Evolutionary conservation across 208 protist species (phyloP).

Genomic region (Wallacemonas sp.): DNA sequence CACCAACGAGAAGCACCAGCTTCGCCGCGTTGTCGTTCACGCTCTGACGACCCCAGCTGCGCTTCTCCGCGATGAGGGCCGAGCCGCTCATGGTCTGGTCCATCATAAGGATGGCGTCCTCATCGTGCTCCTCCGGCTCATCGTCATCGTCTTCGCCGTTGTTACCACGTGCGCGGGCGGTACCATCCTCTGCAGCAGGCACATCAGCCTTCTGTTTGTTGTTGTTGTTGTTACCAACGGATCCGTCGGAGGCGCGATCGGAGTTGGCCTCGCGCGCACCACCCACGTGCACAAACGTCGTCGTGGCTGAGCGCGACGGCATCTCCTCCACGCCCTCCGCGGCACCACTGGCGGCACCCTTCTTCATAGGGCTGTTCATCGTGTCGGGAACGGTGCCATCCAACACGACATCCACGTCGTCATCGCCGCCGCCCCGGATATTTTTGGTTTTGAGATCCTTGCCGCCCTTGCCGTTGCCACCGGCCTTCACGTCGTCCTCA

Average conservation of each 20-base stretch:
- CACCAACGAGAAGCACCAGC: slow-evolving; percentile 58
- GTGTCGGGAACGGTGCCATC: too few relatives aligned
- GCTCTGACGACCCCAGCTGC: slow-evolving; percentile 60
- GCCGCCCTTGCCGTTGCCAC: not conserved
- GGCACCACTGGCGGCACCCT: not conserved
- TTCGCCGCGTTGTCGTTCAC: slow-evolving; percentile 74
- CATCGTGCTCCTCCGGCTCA: slow-evolving; percentile 9
- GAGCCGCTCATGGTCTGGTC: slow-evolving; percentile 4
- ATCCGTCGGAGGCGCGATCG: not conserved
- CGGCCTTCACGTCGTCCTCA: too few relatives aligned
- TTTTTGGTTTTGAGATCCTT: not conserved
- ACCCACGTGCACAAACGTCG: not conserved
- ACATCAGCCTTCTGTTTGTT: slow-evolving; percentile 7
- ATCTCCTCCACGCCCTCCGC: slow-evolving; percentile 10
- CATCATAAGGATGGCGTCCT: slow-evolving; percentile 3
- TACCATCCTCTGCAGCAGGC: not conserved
- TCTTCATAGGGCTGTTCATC: not conserved
- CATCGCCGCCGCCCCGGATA: not conserved
- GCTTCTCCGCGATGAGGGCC: slow-evolving; percentile 31
- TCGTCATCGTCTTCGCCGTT: slow-evolving; percentile 25
- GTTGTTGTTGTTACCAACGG: not conserved
- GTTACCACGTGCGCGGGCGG: not conserved
- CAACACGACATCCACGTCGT: not conserved
- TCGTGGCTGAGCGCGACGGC: not conserved
- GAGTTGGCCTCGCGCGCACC: not conserved